Base-by-base conservation (phyloP, 2,329 filamentous ascomycete species). In the Arthroderma uncinatum region DNA sequence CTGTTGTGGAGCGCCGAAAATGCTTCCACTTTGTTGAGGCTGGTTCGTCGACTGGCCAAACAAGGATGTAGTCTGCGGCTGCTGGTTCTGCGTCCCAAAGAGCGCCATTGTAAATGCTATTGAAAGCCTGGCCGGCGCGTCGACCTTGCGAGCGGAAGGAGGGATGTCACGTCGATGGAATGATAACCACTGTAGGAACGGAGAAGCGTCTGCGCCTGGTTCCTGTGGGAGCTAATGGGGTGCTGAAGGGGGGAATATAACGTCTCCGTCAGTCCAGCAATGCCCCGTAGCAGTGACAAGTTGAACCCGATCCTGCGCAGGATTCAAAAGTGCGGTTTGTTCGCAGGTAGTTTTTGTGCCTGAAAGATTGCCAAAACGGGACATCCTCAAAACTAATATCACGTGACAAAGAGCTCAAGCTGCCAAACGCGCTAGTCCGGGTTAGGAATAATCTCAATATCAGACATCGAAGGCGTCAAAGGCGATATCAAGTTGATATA, bases 1-100 rank as follows among this genome's bases (percentile, higher is more conserved):
- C 39, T 62, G 61, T 30, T 57, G 54, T 23, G 60, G 19, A 14
- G 60, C 62, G n/a, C 67, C 68, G 60, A 62, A 62, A 14, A 58
- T 25, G 23, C 52, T 54, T 37, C 57, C 57, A 33, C 47, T 55
- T 40, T 62, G 60, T 34, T 62, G 61, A 5, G 61, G 56, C 44
- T 61, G 61, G 37, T 37, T 55, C 2, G 56, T 48, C 2, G 60
- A 59, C 34, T 53, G 50, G 23, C 60, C 60, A 34, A 62, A 62
- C 12, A 57, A 36, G 14, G 58, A 57, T 6, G 54, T 25, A 14
- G 47, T 14, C 47, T 55, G 60, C 55, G 50, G 60, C 47, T 53
- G 59, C 58, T 48, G 57, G 28, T 30, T 61, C 42, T 54, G 50
- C 54, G 57, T 53, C n/a, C 60, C 55, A 48, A 62, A 59, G 12